Percentiles rank a stretch among this genome's conserved stretches.
Conservation (phyloP, 768 basidiomycete species). For the Calocybe gangraenosa region DNA sequence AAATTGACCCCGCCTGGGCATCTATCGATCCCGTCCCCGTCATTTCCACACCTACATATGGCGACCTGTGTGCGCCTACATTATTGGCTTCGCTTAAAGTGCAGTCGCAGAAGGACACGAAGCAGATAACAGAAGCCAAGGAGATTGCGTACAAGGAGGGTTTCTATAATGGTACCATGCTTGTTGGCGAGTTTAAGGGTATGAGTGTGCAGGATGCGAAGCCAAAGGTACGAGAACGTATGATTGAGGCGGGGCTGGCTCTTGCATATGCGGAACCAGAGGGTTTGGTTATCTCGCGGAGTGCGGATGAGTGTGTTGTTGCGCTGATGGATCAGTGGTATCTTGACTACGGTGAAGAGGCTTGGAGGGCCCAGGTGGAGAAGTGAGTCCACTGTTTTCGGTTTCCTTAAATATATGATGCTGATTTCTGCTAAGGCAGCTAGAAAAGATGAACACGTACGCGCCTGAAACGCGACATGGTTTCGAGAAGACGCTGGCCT, state of each 20-base stretch:
- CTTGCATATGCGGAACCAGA: slow-evolving; percentile 96
- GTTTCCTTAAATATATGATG: slow-evolving; percentile 9
- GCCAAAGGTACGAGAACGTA: slow-evolving; percentile 74
- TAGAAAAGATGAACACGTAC: slow-evolving; percentile 88
- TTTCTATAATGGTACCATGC: slow-evolving; percentile 92
- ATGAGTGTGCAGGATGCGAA: slow-evolving; percentile 89
- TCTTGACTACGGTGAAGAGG: slow-evolving; percentile 89
- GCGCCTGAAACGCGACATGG: slow-evolving; percentile 86
- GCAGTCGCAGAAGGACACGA: slow-evolving; percentile 89
- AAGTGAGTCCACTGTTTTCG: slow-evolving; percentile 44
- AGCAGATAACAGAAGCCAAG: slow-evolving; percentile 93
- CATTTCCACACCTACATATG: slow-evolving; percentile 86
- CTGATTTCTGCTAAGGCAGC: slow-evolving; percentile 43
- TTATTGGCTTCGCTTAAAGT: slow-evolving; percentile 90
- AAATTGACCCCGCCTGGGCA: slow-evolving; percentile 87
- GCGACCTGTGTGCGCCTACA: slow-evolving; percentile 82
- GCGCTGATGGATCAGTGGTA: slow-evolving; percentile 99
- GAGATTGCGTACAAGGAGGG: slow-evolving; percentile 98
- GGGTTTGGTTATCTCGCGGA: slow-evolving; percentile 81
- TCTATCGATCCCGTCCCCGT: slow-evolving; percentile 84
- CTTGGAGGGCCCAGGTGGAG: slow-evolving; percentile 86
- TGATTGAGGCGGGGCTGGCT: slow-evolving; percentile 76
- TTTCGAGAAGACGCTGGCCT: slow-evolving; percentile 88
- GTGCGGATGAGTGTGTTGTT: slow-evolving; percentile 96
- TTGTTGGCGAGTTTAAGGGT: slow-evolving; percentile 89